Percentiles rank a stretch among this genome's conserved stretches.
Evolutionary conservation across 2,329 filamentous ascomycete genomes (phyloP).

Genomic region (Neofusicoccum kwambonambiense): DNA sequence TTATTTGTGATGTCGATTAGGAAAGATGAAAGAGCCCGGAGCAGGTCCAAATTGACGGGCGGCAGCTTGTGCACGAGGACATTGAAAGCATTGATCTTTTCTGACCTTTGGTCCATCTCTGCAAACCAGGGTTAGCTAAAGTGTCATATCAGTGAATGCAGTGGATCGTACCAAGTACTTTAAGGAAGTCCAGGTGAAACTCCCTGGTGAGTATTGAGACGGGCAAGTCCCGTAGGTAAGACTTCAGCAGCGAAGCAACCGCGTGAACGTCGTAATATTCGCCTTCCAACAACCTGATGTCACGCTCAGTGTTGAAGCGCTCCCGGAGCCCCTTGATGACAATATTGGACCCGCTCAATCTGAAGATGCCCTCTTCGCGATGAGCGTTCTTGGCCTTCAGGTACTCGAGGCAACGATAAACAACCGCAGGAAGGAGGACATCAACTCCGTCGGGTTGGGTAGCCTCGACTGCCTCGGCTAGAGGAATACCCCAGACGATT

Average conservation of each 20-base stretch:
- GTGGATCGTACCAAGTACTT: slow-evolving; percentile 61
- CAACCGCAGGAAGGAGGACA: slow-evolving; percentile 81
- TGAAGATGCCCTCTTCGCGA: slow-evolving; percentile 91
- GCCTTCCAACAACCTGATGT: slow-evolving; percentile 83
- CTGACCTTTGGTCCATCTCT: slow-evolving; percentile 70
- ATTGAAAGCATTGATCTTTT: slow-evolving; percentile 76
- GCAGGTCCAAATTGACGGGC: slow-evolving; percentile 72
- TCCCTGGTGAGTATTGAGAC: slow-evolving; percentile 89
- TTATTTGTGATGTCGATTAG: slow-evolving; percentile 91
- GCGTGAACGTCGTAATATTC: slow-evolving; percentile 95
- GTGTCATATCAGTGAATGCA: neutral
- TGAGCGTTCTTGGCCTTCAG: slow-evolving; percentile 78
- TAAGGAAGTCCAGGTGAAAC: slow-evolving; percentile 83
- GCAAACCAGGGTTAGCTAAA: slow-evolving; percentile 26
- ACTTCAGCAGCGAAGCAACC: slow-evolving; percentile 87
- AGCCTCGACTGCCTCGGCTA: slow-evolving; percentile 82
- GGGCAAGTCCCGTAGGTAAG: slow-evolving; percentile 89
- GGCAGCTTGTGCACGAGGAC: slow-evolving; percentile 79
- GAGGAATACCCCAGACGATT: slow-evolving; percentile 72
- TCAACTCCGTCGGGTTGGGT: slow-evolving; percentile 71
- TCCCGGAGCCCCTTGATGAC: slow-evolving; percentile 89
- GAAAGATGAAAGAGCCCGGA: slow-evolving; percentile 84
- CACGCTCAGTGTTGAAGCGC: slow-evolving; percentile 89
- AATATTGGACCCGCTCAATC: slow-evolving; percentile 92
- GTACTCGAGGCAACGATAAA: slow-evolving; percentile 94